A percentile compares a stretch with the other conserved stretches of the same genome.
Evolutionary conservation across 2,329 filamentous ascomycete species (phyloP).

Genomic region (Diaporthe velutina): DNA sequence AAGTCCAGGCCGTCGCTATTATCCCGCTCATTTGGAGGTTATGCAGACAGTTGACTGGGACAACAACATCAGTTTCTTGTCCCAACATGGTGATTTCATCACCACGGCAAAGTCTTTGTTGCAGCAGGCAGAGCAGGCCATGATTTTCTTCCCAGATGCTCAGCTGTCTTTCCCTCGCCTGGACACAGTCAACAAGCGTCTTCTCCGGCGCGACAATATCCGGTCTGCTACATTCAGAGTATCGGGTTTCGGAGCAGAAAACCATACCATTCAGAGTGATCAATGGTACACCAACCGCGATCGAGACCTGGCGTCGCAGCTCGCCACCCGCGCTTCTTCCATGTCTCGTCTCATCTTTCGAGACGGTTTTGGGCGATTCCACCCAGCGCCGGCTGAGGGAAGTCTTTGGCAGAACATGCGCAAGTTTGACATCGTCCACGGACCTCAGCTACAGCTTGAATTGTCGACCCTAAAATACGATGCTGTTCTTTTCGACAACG

Average conservation of each 20-base stretch:
- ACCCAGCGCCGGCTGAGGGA: neutral
- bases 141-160: slow-evolving; percentile 48
- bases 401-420: neutral
- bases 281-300: slow-evolving; percentile 33
- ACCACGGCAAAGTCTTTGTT: slow-evolving; percentile 52
- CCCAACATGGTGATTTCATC: slow-evolving; percentile 60
- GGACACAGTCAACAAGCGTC: neutral
- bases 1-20: slow-evolving; percentile 49
- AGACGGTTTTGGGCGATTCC: neutral
- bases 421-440: neutral
- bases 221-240: slow-evolving; percentile 57
- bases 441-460: neutral
- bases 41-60: slow-evolving; percentile 65
- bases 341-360: neutral
- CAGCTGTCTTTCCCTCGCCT: neutral
- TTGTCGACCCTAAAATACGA: neutral
- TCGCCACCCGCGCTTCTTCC: neutral
- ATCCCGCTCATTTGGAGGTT: slow-evolving; percentile 48
- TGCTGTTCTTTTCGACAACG: neutral
- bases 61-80: slow-evolving; percentile 50
- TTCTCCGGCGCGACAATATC: slow-evolving; percentile 43
- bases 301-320: neutral
- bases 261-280: slow-evolving; percentile 38
- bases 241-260: slow-evolving; percentile 47
- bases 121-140: slow-evolving; percentile 46